Conservation (phyloP, 495 filamentous ascomycete genomes). For the Tuber calosporum region DNA sequence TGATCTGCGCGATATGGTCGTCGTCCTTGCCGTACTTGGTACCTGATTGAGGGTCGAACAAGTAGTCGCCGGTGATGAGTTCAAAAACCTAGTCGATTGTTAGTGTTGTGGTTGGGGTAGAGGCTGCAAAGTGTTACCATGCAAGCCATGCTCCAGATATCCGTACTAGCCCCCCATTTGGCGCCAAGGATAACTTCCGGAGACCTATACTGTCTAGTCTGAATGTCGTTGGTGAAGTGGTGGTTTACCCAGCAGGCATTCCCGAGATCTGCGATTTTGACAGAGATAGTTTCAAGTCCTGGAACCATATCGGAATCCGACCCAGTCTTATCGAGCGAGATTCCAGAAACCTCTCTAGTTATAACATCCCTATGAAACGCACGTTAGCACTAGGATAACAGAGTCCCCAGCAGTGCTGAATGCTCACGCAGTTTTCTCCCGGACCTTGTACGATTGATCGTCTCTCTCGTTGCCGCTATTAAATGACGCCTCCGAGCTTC, state of each 20-base stretch:
- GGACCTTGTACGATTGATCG: conserved; percentile 69
- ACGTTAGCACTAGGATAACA: conserved; percentile 17
- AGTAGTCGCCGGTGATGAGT: conserved; percentile 94
- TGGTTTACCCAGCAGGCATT: conserved; percentile 99
- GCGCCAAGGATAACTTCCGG: conserved; percentile 94
- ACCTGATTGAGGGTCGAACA: conserved; percentile 97
- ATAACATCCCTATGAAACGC: conserved; percentile 62
- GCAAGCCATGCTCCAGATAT: conserved; percentile 98
- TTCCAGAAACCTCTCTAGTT: conserved; percentile 85
- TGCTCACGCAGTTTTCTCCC: conserved; percentile 91
- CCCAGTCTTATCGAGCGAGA: conserved; percentile 75
- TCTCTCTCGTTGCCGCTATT: conserved; percentile 46
- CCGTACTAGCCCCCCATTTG: conserved; percentile 97
- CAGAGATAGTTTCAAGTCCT: conserved; percentile 72
- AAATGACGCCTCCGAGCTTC: conserved; percentile 35
- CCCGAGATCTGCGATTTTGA: conserved; percentile 97
- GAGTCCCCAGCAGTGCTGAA: conserved; percentile 5
- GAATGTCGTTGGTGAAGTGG: conserved; percentile 99
- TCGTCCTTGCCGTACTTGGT: conserved; percentile 99
- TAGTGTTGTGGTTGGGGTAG: conserved; percentile 1
- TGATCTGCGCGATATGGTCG: conserved; percentile 98
- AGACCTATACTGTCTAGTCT: conserved; percentile 94
- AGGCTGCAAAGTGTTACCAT: conserved; percentile 59
- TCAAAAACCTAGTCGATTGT: conserved; percentile 70
- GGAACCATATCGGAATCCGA: conserved; percentile 45